A percentile compares a stretch with the other conserved stretches of the same genome.
Evolutionary conservation across 495 filamentous ascomycete genomes (phyloP).

Genomic region (Xylaria telfairii): DNA sequence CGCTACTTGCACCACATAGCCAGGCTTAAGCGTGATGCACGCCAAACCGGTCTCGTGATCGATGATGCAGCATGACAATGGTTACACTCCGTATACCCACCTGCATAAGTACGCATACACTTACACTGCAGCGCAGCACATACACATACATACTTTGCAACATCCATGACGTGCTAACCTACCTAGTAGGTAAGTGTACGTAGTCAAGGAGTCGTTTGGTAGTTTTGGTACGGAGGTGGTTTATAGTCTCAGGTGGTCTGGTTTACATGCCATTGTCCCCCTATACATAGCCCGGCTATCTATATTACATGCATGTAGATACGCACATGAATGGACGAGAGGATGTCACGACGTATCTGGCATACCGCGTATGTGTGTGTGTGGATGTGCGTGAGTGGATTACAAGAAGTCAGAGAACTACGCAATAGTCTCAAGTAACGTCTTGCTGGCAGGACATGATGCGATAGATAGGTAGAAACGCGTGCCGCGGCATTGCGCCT

Average conservation of each 20-base stretch:
- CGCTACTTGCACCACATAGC: neutral
- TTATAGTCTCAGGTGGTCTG: neutral
- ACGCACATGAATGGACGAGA: neutral
- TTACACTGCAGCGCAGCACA: neutral
- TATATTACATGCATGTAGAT: conserved; percentile 5
- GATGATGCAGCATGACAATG: conserved; percentile 16
- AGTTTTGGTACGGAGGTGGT: no score
- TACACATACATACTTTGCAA: neutral
- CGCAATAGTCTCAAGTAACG: neutral
- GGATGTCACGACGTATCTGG: neutral
- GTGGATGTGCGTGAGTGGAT: conserved; percentile 12
- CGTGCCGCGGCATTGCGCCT: conserved; percentile 13
- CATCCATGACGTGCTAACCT: conserved; percentile 8
- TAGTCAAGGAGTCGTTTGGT: neutral
- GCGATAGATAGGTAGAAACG: neutral
- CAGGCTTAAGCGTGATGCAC: conserved; percentile 18
- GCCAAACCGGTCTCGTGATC: conserved; percentile 23
- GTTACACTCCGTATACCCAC: conserved; percentile 5
- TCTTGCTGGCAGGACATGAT: conserved; percentile 1
- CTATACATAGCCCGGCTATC: neutral
- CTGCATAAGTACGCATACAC: conserved; percentile 5
- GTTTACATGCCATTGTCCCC: neutral
- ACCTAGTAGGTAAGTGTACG: neutral
- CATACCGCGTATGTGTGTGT: neutral
- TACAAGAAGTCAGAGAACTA: neutral